Base-by-base conservation (phyloP, 73 alveolate genomes). In the Symbiodinium natans region DNA sequence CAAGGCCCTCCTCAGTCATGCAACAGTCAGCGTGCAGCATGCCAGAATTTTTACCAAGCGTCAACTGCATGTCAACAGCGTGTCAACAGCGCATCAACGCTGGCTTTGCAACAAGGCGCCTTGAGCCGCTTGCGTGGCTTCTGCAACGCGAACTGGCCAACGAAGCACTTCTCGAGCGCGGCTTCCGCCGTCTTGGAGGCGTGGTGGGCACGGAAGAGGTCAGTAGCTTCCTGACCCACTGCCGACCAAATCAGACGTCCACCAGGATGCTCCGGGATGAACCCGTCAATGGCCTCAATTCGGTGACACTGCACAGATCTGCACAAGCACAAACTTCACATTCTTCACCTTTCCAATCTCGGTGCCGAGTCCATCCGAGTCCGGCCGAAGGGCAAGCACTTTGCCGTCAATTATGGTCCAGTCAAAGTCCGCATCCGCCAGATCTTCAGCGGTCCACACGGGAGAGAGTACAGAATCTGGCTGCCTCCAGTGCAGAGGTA, bases 151-250 rank as follows among this genome's bases (percentile, higher is more conserved):
- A 90, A 41, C 29, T 41, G 39, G 15, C 97, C 97, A n/a, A 41
- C 88, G 34, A 41, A 68, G 33, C 29, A 40, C 77, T 90, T 68
- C 33, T 52, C 97, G 54, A 90, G 31, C 27, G 48, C 97, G 19
- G 71, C 86, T 2, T 42, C 75, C 31, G 97, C 88, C n/a, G 46
- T 19, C 11, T 74, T 43, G 11, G 97, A 90, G 6, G 92, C 84
- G 68, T 92, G 98, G 92, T 92, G 98, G 43, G 98, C 83, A 11
- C 82, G 98, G 36, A 92, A 92, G 40, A 92, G 77, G 68, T 31
- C 80, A 48, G 82, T 74, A 33, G 98, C 92, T 74, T 92, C 98
- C 63, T 13, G 41, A 15, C 98, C 92, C 33, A 46, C 82, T 5
- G 98, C 98, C 82, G 83, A 75, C 52, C 43, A 75, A 38, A 92